Conservation (phyloP, 768 basidiomycete genomes). For the Rhodosporidiobolus odoratus region DNA sequence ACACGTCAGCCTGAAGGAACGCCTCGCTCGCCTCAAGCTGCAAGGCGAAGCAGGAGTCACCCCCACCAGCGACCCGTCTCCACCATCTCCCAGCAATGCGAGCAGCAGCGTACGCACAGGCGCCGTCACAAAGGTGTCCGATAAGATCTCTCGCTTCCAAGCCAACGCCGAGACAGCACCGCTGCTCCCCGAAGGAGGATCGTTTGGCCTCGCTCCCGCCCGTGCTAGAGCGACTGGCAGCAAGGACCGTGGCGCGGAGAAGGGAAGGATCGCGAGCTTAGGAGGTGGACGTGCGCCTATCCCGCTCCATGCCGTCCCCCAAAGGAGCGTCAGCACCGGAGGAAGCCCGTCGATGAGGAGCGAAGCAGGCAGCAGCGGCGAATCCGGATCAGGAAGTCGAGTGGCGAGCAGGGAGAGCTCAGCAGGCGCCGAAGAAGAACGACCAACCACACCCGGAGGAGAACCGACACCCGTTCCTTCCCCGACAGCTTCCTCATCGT, state of each 20-base stretch:
- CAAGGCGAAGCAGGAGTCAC: background rate
- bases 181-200: constrained; percentile 13
- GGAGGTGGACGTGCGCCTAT: constrained; percentile 27
- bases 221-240: background rate
- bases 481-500: background rate
- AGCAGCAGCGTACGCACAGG: constrained; percentile 5
- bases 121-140: background rate
- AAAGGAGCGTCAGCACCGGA: constrained; percentile 13
- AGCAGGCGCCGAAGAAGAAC: background rate
- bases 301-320: constrained; percentile 25
- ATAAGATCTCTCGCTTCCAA: constrained; percentile 28
- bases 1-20: constrained; percentile 4
- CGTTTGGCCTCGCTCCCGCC: constrained; percentile 18
- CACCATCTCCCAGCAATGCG: background rate
- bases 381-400: background rate
- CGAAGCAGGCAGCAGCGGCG: constrained; percentile 1
- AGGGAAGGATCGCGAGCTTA: constrained; percentile 20
- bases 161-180: constrained; percentile 16
- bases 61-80: background rate
- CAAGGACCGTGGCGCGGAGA: constrained; percentile 1
- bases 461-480: constrained; percentile 2
- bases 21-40: constrained; percentile 25
- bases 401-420: background rate
- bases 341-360: constrained; percentile 2
- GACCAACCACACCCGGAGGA: background rate